Evolutionary conservation across 306 rosid species (phyloP).

Genomic region (Corylus heterophylla): DNA sequence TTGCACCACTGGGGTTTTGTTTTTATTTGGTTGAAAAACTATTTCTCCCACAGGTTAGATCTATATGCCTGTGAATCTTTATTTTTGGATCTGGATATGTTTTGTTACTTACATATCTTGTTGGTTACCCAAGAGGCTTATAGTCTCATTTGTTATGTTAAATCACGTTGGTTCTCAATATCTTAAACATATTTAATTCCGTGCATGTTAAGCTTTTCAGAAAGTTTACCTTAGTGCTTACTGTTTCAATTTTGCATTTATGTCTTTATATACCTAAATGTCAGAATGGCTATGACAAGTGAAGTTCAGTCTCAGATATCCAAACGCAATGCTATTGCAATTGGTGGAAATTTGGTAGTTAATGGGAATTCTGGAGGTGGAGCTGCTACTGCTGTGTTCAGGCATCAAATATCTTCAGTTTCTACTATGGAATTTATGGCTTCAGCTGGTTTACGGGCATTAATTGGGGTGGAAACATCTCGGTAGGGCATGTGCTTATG

Average conservation of each 20-base stretch:
- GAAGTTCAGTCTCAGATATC: constrained; percentile 85
- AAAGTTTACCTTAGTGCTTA: constrained; percentile 4
- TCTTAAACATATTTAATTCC: neutral
- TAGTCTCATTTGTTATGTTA: neutral
- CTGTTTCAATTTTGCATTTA: constrained; percentile 24
- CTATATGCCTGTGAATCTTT: neutral
- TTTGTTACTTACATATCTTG: neutral
- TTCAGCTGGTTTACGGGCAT: constrained; percentile 78
- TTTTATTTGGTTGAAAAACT: neutral
- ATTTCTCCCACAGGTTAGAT: neutral
- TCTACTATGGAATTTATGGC: constrained; percentile 75
- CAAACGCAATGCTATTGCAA: constrained; percentile 54
- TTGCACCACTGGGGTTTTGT: neutral
- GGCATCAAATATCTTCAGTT: constrained; percentile 73
- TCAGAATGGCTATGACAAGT: constrained; percentile 96
- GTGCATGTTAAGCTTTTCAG: neutral
- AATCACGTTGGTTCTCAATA: constrained; percentile 5
- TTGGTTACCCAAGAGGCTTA: neutral
- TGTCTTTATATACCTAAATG: constrained; percentile 35
- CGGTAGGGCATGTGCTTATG: constrained; percentile 52
- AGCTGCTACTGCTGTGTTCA: constrained; percentile 70
- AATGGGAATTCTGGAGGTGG: constrained; percentile 78
- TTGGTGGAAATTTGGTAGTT: constrained; percentile 86
- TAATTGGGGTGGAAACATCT: constrained; percentile 80
- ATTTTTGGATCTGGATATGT: neutral